Conservation (phyloP, 768 basidiomycete species). For the Mrakia frigida region DNA sequence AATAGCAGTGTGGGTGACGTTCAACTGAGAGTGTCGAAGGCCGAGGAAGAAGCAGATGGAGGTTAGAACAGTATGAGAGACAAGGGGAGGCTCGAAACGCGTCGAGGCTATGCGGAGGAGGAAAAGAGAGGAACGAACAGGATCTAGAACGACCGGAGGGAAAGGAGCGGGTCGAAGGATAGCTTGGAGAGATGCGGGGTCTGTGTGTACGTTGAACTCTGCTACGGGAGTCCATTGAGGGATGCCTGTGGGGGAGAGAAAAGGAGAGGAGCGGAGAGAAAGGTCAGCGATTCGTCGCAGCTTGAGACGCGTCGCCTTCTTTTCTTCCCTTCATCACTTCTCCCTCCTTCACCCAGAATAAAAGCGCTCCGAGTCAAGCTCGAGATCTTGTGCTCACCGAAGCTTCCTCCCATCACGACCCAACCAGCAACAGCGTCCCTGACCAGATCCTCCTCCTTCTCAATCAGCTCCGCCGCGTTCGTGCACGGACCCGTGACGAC, state of each 20-base stretch:
- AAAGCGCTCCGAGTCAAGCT: no score
- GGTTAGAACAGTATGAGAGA: not conserved
- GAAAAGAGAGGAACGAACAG: not conserved
- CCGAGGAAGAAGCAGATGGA: conserved; percentile 49
- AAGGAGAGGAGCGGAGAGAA: not conserved
- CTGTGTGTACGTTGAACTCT: conserved; percentile 61
- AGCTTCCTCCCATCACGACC: conserved; percentile 88
- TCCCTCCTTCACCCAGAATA: not conserved
- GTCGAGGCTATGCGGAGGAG: not conserved
- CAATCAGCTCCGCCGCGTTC: conserved; percentile 66
- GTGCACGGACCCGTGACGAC: conserved; percentile 81
- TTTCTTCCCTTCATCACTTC: not conserved
- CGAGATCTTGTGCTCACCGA: conserved; percentile 38
- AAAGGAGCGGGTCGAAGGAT: conserved; percentile 48
- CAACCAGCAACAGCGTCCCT: conserved; percentile 58
- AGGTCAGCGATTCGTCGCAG: not conserved
- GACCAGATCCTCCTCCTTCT: conserved; percentile 52
- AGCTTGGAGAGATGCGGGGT: conserved; percentile 22
- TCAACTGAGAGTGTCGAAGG: conserved; percentile 47
- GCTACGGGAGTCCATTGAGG: conserved; percentile 32
- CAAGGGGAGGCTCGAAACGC: not conserved
- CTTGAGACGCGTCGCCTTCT: not conserved
- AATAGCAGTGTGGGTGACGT: conserved; percentile 81
- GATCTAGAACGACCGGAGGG: conserved; percentile 47
- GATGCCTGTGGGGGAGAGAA: conserved; percentile 10